Base-by-base conservation (phyloP, 176 grass and related monocot species). In the Musa beccarii region DNA sequence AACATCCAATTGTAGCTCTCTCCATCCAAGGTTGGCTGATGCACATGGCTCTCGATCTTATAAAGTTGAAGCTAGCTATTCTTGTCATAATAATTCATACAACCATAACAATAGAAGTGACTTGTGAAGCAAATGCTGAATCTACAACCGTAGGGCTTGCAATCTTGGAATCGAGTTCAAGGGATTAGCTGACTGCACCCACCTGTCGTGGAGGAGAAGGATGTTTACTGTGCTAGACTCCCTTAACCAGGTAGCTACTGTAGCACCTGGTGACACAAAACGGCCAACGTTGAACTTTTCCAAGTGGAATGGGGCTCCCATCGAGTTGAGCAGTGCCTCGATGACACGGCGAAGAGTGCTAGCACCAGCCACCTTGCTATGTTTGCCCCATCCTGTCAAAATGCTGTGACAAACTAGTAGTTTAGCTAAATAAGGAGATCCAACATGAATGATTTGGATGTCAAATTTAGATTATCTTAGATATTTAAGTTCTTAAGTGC, bases 361-460 rank as follows among this genome's bases (percentile, higher is more conserved):
- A 12, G 90, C 79, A 17, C 95, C 90, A 6, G 91, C 79, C 54
- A 92, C 79, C 83, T 94, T 99, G 86, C 95, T 99, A 72, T 99
- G 95, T 74, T 87, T 99, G 66, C 95, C 95, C 95, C 95, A 99
- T 59, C 95, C 95, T 51, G 95, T 99, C 79, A 99, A 84, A 70
- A 99, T 94, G 82, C 95, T 92, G 82, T 79, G 26, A 84, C 26
- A 75, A 54, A 79, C 4, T 43, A 24, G 2, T 29, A 49, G 24
- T 8, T 24, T 23, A 66, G 51, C 49, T 29, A 52, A 66, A 51
- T 29, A 14, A 15, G 6, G 10, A 54, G 15, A 9, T 16, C 23
- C 10, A 25, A 67, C 28, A 50, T 51, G 19, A 51, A 78, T 50
- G 59, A 75, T 20, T 74, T 0, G 29, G 43, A 75, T 1, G 7